Conservation (phyloP, 768 basidiomycete genomes). For the Psilocybe azurescens region DNA sequence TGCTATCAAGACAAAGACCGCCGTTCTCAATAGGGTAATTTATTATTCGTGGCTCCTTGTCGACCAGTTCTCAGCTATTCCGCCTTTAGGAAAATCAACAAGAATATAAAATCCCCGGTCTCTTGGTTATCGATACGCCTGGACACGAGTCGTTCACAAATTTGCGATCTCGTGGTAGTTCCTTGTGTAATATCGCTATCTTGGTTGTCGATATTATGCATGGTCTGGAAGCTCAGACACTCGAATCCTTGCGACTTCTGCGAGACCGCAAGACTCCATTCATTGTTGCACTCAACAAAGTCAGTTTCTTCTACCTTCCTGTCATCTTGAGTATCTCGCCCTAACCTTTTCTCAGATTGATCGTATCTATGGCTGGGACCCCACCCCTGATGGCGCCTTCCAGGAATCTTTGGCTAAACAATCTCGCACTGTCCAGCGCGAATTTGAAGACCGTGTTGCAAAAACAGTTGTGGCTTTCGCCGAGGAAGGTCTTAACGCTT, state of each 20-base stretch:
- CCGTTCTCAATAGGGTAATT: conserved; percentile 84
- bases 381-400: conserved; percentile 93
- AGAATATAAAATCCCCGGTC: conserved; percentile 97
- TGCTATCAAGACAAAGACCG: conserved; percentile 92
- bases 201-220: conserved; percentile 99
- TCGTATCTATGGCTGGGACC: conserved; percentile 94
- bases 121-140: conserved; percentile 96
- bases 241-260: conserved; percentile 92
- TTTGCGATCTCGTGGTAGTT: conserved; percentile 92
- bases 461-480: conserved; percentile 93
- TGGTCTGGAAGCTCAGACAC: conserved; percentile 96
- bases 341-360: conserved; percentile 72
- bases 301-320: conserved; percentile 30
- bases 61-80: not conserved
- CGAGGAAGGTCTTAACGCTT: conserved; percentile 96
- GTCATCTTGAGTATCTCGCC: not conserved
- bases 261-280: conserved; percentile 96
- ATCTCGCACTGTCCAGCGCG: conserved; percentile 75
- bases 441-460: conserved; percentile 88
- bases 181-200: conserved; percentile 98
- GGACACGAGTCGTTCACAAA: conserved; percentile 99
- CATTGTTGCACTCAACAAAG: conserved; percentile 98
- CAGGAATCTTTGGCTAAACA: conserved; percentile 89
- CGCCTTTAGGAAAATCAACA: conserved; percentile 67
- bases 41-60: conserved; percentile 11